Percentiles rank a stretch among this genome's conserved stretches.
Evolutionary conservation across 768 basidiomycete species (phyloP).

Genomic region (Cystofilobasidium bisporidii): DNA sequence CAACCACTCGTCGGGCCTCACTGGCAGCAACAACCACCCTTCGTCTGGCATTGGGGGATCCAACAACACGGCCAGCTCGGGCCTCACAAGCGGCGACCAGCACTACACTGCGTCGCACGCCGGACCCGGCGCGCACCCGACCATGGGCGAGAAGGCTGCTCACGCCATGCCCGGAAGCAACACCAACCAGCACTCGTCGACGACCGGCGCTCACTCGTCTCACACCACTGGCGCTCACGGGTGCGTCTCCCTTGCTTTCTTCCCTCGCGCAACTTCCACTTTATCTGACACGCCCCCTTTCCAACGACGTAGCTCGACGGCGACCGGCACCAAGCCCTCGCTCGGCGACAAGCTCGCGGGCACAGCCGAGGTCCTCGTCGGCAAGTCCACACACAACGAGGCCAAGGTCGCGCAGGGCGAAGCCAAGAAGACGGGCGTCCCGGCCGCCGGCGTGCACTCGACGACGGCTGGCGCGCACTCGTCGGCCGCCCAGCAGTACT

Average conservation of each 20-base stretch:
- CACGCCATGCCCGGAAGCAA: not conserved
- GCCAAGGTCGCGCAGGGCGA: slow-evolving; percentile 13
- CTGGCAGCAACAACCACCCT: too few relatives aligned
- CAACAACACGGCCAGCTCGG: not conserved
- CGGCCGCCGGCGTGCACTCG: not conserved
- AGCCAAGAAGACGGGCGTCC: slow-evolving; percentile 6
- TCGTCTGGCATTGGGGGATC: not conserved
- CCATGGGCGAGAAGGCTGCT: not conserved
- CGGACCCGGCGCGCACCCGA: too few relatives aligned
- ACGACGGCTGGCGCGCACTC: too few relatives aligned
- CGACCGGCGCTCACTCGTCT: not conserved
- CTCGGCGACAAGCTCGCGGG: slow-evolving; percentile 14
- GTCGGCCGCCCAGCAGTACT: too few relatives aligned
- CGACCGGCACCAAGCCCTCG: slow-evolving; percentile 3
- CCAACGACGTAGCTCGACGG: not conserved
- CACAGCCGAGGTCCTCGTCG: slow-evolving; percentile 1
- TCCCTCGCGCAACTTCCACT: not conserved
- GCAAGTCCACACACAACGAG: slow-evolving; percentile 2
- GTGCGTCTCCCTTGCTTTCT: not conserved
- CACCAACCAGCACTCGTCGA: not conserved
- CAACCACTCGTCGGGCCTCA: too few relatives aligned
- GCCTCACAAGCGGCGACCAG: not conserved
- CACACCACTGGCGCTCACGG: not conserved
- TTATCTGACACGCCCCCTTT: not conserved
- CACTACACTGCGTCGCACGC: not conserved